Base-by-base conservation (phyloP, 441 rosid genomes). In the Adansonia madagascariensis region DNA sequence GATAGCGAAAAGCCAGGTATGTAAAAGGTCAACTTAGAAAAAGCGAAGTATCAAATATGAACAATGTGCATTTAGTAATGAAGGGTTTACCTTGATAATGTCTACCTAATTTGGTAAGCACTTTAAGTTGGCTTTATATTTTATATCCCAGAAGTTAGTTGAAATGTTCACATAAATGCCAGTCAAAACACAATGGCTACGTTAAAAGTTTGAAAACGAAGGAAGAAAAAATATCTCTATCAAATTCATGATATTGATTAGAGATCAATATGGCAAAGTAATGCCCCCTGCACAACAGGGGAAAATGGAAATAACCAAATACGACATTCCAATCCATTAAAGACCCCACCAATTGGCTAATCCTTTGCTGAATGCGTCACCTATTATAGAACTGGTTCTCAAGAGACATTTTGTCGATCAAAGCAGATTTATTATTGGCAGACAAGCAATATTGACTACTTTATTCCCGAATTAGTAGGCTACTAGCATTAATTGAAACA, bases 141-240 rank as follows among this genome's bases (percentile, higher is more conserved):
- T 18, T 57, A 35, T 1, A 3, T 35, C 1, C 9, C 53, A 46
- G 1, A 18, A 66, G 17, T 66, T 11, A 18, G 10, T 20, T 44
- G 35, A 66, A 3, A 67, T 18, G n/a, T 67, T 12, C 56, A 68
- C 73, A 68, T 68, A 68, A 47, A 68, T 68, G 35, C 2, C 15
- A 46, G 11, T 68, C 55, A 46, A 46, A 46, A 20, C 55, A 44
- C 8, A 67, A 67, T 67, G 10, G 41, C 11, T 47, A 56, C 73
- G 22, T 47, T 47, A 47, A 46, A 22, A 22, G 14, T 22, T 68
- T 47, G 39, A 46, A 67, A 20, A 31, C 39, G 12, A 20, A 67
- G 15, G 35, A 67, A 44, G 71, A 66, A 44, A 66, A 66, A 9
- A 6, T 18, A 47, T 47, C 56, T 68, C 12, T 41, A 43, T 41